Percentiles rank a stretch among this genome's conserved stretches.
Conservation (phyloP, 805 yeast species). For the Starmera caribaea region DNA sequence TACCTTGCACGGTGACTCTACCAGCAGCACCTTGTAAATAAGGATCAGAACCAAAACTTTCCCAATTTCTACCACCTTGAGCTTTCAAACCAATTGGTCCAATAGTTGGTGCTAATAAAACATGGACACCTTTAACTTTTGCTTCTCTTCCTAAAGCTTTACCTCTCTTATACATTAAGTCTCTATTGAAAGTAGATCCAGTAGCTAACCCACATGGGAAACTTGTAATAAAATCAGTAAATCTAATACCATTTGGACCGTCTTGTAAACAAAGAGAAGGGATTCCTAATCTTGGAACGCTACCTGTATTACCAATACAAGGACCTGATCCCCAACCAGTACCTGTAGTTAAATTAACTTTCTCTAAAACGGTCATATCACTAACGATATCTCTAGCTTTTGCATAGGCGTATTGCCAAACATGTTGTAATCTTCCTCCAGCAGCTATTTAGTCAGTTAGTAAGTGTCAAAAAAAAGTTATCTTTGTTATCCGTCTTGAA, state of each 20-base stretch:
- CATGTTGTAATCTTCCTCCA: constrained; percentile 39
- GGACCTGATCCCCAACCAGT: constrained; percentile 58
- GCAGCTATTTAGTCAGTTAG: constrained; percentile 12
- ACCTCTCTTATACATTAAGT: constrained; percentile 41
- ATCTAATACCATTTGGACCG: constrained; percentile 53
- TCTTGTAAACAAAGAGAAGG: constrained; percentile 51
- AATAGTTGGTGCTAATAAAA: constrained; percentile 45
- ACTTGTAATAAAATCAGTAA: constrained; percentile 44
- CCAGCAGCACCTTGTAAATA: constrained; percentile 48
- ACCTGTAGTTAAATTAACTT: constrained; percentile 54
- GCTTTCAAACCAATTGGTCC: constrained; percentile 58
- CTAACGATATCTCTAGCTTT: constrained; percentile 46
- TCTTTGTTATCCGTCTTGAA: too few species aligned
- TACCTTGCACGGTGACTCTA: constrained; percentile 41
- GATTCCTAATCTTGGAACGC: constrained; percentile 43
- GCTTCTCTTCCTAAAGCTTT: constrained; percentile 49
- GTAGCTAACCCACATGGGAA: constrained; percentile 53
- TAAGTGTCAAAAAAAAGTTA: constrained; percentile 3
- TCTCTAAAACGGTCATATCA: constrained; percentile 47
- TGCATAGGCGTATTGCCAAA: constrained; percentile 49
- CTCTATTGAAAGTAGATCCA: constrained; percentile 48
- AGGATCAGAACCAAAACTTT: constrained; percentile 54
- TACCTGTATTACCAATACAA: constrained; percentile 53
- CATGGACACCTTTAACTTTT: constrained; percentile 43
- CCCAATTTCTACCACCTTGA: constrained; percentile 59